phyloP scores from a whole-genome alignment of 306 rosid species.

The Casuarina glauca region DNA sequence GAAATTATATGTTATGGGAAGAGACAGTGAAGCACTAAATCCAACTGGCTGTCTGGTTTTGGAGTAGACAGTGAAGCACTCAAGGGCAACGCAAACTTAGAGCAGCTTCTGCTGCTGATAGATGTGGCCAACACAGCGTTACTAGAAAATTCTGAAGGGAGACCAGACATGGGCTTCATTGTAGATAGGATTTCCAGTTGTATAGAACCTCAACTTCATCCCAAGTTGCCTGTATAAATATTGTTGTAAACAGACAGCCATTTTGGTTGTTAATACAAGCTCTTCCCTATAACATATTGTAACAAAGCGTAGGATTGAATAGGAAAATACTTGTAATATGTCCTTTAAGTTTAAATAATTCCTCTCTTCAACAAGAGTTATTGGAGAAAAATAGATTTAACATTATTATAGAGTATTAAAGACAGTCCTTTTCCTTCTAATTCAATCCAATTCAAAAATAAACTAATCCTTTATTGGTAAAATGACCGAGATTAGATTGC shows the following conservation, averaged over 20 bases:
- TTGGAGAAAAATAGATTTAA: too few species aligned
- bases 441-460: too few species aligned
- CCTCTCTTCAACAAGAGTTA: too few species aligned
- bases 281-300: neutral
- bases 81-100: neutral
- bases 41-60: conserved; percentile 29
- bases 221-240: neutral
- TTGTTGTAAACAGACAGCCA: neutral
- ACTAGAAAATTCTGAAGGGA: conserved; percentile 11
- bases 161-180: conserved; percentile 17
- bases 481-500: too few species aligned
- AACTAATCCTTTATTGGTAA: too few species aligned
- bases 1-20: neutral
- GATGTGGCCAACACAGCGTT: conserved; percentile 20
- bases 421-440: too few species aligned
- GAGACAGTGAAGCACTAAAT: conserved; percentile 29
- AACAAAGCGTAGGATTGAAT: neutral
- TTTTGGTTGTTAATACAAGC: neutral
- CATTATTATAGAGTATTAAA: too few species aligned
- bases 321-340: too few species aligned
- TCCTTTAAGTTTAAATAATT: too few species aligned
- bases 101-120: conserved; percentile 10
- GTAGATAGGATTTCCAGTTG: conserved; percentile 16
- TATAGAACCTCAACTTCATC: neutral
- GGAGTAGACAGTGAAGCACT: conserved; percentile 1